A percentile compares a stretch with the other conserved stretches of the same genome.
Conservation (phyloP, 768 basidiomycete genomes). For the Harrya chromipes region DNA sequence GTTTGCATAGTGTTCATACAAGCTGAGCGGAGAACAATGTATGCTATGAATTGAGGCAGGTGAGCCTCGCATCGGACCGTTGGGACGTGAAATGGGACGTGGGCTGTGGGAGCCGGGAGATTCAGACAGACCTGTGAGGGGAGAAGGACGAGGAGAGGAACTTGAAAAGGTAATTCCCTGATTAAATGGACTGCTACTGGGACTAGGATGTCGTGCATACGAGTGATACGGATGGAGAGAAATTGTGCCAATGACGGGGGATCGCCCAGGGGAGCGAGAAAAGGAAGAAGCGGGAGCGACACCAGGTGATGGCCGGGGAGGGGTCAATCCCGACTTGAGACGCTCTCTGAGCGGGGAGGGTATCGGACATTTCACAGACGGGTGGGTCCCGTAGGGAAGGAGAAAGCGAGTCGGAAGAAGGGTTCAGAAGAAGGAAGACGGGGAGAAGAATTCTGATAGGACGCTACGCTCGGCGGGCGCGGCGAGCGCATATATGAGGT, state of each 20-base stretch:
- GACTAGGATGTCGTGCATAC: conserved; percentile 10
- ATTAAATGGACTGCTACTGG: conserved; percentile 4
- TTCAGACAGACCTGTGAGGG: conserved; percentile 3
- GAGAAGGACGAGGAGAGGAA: conserved; percentile 9
- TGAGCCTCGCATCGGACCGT: conserved; percentile 6
- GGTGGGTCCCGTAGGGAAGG: conserved; percentile 6
- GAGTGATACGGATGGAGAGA: conserved; percentile 2
- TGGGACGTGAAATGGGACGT: conserved; percentile 6
- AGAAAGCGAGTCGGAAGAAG: conserved; percentile 9
- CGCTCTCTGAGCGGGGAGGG: conserved; percentile 19
- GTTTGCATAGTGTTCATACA: neutral
- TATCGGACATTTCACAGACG: conserved; percentile 11
- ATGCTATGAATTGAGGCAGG: conserved; percentile 12
- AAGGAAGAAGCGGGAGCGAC: conserved; percentile 8
- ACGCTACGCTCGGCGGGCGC: conserved; percentile 7
- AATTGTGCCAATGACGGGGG: neutral
- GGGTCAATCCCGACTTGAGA: neutral
- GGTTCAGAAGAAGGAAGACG: conserved; percentile 26
- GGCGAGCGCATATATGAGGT: conserved; percentile 9
- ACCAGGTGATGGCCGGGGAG: conserved; percentile 3
- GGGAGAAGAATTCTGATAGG: conserved; percentile 11
- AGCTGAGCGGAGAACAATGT: neutral
- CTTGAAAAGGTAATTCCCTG: conserved; percentile 13
- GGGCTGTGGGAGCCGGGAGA: neutral
- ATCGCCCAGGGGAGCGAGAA: conserved; percentile 14